phyloP scores from a whole-genome alignment of 192 early-diverging fungal genomes.

The Radiomyces spectabilis region DNA sequence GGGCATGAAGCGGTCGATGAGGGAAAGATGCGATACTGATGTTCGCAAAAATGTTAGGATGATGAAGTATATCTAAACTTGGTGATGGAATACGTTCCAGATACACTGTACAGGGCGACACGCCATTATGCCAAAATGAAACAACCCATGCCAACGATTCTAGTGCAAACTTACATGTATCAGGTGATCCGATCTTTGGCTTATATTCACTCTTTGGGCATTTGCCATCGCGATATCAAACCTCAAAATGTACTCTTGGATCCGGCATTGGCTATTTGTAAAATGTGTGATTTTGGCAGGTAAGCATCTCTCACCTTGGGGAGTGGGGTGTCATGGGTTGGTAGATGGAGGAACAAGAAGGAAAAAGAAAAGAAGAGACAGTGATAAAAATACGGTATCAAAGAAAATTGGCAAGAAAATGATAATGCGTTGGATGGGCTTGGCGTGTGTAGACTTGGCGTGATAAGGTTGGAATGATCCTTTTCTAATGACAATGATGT shows the following conservation, averaged over 20 bases:
- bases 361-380: constrained; percentile 1
- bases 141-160: constrained; percentile 88
- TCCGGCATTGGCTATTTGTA: constrained; percentile 82
- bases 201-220: constrained; percentile 95
- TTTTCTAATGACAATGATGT: too few relatives aligned
- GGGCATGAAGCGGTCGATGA: neutral
- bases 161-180: constrained; percentile 97
- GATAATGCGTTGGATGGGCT: too few relatives aligned
- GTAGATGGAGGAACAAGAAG: neutral
- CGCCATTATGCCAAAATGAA: constrained; percentile 83
- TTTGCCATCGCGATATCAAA: constrained; percentile 99
- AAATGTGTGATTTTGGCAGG: constrained; percentile 96
- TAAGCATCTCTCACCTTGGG: constrained; percentile 7
- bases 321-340: neutral
- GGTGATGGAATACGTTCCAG: constrained; percentile 91
- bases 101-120: constrained; percentile 91
- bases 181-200: constrained; percentile 94
- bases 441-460: too few relatives aligned
- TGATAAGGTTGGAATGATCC: too few relatives aligned
- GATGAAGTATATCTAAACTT: constrained; percentile 97
- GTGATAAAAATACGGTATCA: too few relatives aligned
- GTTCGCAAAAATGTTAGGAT: constrained; percentile 31
- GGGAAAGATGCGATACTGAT: neutral
- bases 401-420: too few relatives aligned
- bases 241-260: constrained; percentile 96